phyloP scores from a whole-genome alignment of 306 rosid genomes.

The Rosa lucieae region DNA sequence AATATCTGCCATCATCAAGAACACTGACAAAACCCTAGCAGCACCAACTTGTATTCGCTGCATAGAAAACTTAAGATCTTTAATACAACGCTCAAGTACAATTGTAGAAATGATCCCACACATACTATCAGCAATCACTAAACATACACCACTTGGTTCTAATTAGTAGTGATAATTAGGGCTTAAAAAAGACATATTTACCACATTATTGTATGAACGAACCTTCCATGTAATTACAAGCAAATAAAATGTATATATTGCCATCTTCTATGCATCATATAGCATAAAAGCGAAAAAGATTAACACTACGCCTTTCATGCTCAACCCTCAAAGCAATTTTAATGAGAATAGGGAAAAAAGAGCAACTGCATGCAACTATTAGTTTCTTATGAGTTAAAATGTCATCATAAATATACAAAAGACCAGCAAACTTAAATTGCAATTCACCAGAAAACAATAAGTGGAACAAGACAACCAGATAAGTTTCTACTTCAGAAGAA shows the following conservation, averaged over 20 bases:
- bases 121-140: neutral
- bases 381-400: neutral
- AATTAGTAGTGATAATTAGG: neutral
- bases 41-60: constrained; percentile 87
- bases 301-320: neutral
- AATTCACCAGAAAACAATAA: neutral
- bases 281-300: neutral
- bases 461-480: neutral
- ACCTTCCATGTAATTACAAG: neutral
- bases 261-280: neutral
- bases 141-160: neutral
- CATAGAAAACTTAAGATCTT: constrained; percentile 16
- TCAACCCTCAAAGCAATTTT: neutral
- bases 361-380: neutral
- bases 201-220: neutral
- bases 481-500: neutral
- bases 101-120: neutral
- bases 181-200: neutral
- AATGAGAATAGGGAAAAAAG: neutral
- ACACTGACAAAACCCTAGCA: constrained; percentile 64
- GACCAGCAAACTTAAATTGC: neutral
- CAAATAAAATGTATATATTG: neutral
- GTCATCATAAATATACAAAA: neutral
- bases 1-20: constrained; percentile 60
- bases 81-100: neutral